Evolutionary conservation across 345 rosid species (phyloP), one percentile per base, ranked within the genome.

Genomic region (Barbarea vulgaris): DNA sequence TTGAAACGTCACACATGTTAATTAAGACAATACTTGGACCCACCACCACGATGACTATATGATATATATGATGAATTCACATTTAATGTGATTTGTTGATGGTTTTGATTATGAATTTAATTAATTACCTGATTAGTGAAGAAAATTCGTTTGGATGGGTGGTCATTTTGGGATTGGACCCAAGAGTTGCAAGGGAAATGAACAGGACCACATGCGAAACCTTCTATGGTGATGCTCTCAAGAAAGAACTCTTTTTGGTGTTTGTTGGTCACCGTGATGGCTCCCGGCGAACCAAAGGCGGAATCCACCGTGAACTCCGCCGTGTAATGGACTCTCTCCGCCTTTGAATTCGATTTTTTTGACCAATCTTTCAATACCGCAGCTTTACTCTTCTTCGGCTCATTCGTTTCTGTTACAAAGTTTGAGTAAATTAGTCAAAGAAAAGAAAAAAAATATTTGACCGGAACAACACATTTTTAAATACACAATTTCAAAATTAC

Each of bases 121-220:
- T 17, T 47, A 21, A 13, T 34, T 78, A 93, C 99, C 97, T 90
- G 77, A 74, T 96, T 96, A 73, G 88, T 75, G 80, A 96, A 96
- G 83, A 96, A 87, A 6, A 93, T 86, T 57, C 99, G 85, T 77
- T 82, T 85, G 2, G 62, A 79, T 37, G 93, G 85, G 61, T 89
- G 89, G 55, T 90, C 82, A 28, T 86, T 91, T 54, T 39, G 78
- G 33, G 98, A 80, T 78, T 93, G 99, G 3, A 96, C 97, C 98
- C 97, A 93, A 1, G 99, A 96, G 70, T 89, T 93, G 73, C 99
- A 93, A 18, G 96, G 95, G 72, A 96, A 96, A 81, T 96, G 95
- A 30, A 93, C 81, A 9, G 97, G 93, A 6, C 96, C 96, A 72
- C 76, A 78, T 46, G 96, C 85, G 78, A 93, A 96, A 12, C 97